Evolutionary conservation across 768 basidiomycete genomes (phyloP).

Genomic region (Mycena amicta): DNA sequence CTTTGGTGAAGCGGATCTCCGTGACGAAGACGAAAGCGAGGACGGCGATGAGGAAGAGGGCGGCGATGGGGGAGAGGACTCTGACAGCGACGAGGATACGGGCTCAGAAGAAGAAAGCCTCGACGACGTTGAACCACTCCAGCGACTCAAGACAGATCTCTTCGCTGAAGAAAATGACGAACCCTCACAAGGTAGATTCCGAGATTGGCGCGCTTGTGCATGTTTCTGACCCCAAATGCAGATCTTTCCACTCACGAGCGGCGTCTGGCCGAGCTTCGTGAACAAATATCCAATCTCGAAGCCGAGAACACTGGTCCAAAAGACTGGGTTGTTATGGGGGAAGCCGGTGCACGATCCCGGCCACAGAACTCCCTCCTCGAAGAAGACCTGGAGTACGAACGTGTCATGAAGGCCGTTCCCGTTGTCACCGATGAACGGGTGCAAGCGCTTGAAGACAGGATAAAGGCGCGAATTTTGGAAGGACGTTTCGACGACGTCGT

Average conservation of each 20-base stretch:
- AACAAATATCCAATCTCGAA: conserved; percentile 84
- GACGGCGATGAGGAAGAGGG: conserved; percentile 40
- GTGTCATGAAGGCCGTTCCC: conserved; percentile 83
- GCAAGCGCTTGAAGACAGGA: conserved; percentile 80
- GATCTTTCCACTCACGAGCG: conserved; percentile 80
- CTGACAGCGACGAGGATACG: conserved; percentile 37
- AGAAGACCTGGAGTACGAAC: conserved; percentile 95
- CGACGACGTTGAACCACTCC: conserved; percentile 45
- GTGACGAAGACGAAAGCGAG: conserved; percentile 35
- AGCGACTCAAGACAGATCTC: conserved; percentile 74
- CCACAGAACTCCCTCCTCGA: conserved; percentile 92
- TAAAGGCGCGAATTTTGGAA: conserved; percentile 87
- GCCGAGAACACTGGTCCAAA: conserved; percentile 85
- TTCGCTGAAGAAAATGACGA: conserved; percentile 76
- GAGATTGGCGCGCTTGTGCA: conserved; percentile 10
- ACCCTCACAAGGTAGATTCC: conserved; percentile 29
- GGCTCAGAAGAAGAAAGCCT: conserved; percentile 28
- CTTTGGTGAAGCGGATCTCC: conserved; percentile 37
- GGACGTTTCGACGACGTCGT: conserved; percentile 90
- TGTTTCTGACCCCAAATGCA: conserved; percentile 26
- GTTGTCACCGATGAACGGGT: conserved; percentile 89
- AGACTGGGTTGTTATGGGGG: conserved; percentile 92
- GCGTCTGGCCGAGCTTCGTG: conserved; percentile 68
- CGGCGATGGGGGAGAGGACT: conserved; percentile 34
- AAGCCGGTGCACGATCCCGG: conserved; percentile 78